Evolutionary conservation across 345 rosid genomes (phyloP).

Genomic region (Salix exigua): DNA sequence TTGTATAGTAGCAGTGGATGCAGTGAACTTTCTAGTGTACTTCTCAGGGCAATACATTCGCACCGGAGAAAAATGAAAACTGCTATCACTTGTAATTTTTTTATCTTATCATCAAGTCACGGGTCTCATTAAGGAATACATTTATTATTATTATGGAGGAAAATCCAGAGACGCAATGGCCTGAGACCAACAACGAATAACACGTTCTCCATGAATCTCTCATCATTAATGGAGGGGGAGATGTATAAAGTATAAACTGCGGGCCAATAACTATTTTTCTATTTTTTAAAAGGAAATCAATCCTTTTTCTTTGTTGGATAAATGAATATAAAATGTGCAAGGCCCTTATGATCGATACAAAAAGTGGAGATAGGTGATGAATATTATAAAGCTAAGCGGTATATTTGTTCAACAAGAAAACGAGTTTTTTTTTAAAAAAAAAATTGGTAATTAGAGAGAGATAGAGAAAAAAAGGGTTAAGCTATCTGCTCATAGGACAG

Average conservation of each 20-base stretch:
- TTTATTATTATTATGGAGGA: background rate
- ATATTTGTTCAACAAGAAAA: background rate
- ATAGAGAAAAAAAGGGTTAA: background rate
- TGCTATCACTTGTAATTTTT: background rate
- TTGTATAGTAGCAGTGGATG: no score
- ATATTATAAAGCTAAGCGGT: background rate
- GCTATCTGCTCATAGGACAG: background rate
- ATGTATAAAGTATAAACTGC: background rate
- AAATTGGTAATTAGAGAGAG: no score
- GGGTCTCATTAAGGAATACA: background rate
- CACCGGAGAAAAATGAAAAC: background rate
- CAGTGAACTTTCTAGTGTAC: no score
- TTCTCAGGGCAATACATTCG: background rate
- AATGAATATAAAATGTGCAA: background rate
- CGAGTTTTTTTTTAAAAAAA: no score
- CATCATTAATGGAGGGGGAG: background rate
- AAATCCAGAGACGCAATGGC: background rate
- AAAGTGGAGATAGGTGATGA: background rate
- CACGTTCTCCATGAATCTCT: background rate
- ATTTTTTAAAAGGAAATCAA: background rate
- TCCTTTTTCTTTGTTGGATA: background rate
- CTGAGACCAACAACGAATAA: background rate
- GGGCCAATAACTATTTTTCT: background rate
- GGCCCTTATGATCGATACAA: background rate
- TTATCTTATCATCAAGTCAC: background rate